phyloP scores from a whole-genome alignment of 1,284 basidiomycete genomes.

The Vanrija sp. region DNA sequence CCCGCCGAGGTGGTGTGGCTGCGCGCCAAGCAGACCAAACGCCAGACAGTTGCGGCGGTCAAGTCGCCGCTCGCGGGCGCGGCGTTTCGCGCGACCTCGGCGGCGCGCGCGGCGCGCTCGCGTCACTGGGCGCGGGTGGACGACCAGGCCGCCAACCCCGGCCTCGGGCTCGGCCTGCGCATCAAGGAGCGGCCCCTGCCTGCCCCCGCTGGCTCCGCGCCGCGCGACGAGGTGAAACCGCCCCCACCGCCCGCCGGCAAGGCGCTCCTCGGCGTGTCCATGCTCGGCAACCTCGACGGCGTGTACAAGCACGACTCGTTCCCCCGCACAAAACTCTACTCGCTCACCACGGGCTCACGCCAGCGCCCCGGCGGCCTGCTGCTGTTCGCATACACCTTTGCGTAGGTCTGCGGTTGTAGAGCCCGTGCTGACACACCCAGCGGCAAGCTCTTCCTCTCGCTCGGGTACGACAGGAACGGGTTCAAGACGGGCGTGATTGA shows the following conservation, averaged over 20 bases:
- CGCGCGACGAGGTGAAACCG: background rate
- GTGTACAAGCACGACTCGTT: conserved; percentile 66
- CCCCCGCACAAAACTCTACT: conserved; percentile 56
- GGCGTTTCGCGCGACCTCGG: conserved; percentile 62
- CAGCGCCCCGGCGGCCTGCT: conserved; percentile 68
- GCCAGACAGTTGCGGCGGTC: conserved; percentile 60
- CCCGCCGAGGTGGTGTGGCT: conserved; percentile 61
- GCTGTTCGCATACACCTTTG: conserved; percentile 65
- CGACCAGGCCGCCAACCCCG: conserved; percentile 50
- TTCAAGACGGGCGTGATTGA: conserved; percentile 24
- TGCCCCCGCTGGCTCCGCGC: background rate
- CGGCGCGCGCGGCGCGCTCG: conserved; percentile 58
- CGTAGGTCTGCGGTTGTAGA: background rate
- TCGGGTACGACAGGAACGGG: conserved; percentile 30
- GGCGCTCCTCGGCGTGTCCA: conserved; percentile 67
- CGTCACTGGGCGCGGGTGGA: conserved; percentile 66
- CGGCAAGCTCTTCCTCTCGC: conserved; percentile 21
- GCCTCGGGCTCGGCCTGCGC: conserved; percentile 8
- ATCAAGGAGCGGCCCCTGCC: conserved; percentile 1
- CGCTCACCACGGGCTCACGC: conserved; percentile 70
- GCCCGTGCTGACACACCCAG: background rate
- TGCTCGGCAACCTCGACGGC: conserved; percentile 72
- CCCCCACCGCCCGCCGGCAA: conserved; percentile 14
- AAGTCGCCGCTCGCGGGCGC: conserved; percentile 61
- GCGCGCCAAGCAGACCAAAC: conserved; percentile 63